These are phyloP conservation scores for Ustilago lituana DNA, from an alignment of 1,284 basidiomycete genomes.

Conservation along the genomic window DNA sequence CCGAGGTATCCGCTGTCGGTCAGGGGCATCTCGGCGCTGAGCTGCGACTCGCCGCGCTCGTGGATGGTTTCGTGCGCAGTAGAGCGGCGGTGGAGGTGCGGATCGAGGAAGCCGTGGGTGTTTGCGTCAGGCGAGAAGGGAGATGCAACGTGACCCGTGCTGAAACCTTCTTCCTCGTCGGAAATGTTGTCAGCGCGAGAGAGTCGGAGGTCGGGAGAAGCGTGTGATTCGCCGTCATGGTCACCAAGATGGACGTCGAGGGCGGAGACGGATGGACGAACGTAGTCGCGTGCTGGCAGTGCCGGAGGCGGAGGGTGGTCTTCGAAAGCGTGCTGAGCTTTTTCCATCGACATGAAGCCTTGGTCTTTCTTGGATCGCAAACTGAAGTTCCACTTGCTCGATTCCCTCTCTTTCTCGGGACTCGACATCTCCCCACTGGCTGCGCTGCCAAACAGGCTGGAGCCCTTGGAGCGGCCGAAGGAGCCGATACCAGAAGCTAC, in stretches of 20 bases:
- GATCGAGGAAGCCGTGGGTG: conserved; percentile 6
- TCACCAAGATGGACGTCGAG: conserved; percentile 24
- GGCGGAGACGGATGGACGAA: conserved; percentile 14
- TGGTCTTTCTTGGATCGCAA: conserved; percentile 22
- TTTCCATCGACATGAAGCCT: conserved; percentile 42
- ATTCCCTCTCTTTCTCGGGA: conserved; percentile 34
- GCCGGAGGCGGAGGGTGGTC: too few species aligned
- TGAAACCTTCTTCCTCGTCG: conserved; percentile 5
- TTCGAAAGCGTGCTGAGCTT: conserved; percentile 4
- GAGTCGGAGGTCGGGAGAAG: conserved; percentile 10
- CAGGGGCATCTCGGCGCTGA: conserved; percentile 16
- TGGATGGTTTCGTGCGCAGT: conserved; percentile 36
- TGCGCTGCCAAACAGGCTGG: conserved; percentile 7
- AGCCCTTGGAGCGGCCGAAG: conserved; percentile 19
- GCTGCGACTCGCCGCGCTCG: conserved; percentile 31
- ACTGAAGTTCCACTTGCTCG: conserved; percentile 42
- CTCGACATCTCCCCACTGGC: conserved; percentile 1
- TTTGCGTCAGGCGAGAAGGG: conserved; percentile 20
- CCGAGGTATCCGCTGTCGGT: conserved; percentile 24
- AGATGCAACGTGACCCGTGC: conserved; percentile 2
- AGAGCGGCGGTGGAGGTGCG: background rate
- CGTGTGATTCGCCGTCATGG: conserved; percentile 12
- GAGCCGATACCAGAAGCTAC: conserved; percentile 31
- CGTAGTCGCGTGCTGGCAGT: conserved; percentile 17
- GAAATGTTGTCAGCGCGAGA: conserved; percentile 11